Conservation (phyloP, 164 flowering plant species). For the Magnolia sinica region DNA sequence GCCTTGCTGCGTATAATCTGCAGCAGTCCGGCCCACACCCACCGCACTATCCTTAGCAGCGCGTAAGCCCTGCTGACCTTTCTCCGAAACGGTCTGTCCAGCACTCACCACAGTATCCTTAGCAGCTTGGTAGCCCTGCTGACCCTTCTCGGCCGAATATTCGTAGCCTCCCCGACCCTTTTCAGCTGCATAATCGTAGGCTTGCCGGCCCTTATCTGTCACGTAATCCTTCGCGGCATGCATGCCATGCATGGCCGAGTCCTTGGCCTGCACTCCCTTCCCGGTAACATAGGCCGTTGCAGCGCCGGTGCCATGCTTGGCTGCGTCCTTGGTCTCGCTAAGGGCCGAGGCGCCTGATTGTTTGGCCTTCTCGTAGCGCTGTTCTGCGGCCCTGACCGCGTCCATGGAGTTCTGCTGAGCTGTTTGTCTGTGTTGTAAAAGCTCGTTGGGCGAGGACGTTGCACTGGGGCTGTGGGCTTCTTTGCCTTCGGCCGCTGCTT, state of each 20-base stretch:
- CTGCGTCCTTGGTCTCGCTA: constrained; percentile 8
- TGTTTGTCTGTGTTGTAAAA: constrained; percentile 28
- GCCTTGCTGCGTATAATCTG: constrained; percentile 6
- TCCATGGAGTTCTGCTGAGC: constrained; percentile 64
- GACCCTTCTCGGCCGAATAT: not conserved
- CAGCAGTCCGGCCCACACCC: constrained; percentile 4
- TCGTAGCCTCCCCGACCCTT: not conserved
- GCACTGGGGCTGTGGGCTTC: not conserved
- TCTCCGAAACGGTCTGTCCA: not conserved
- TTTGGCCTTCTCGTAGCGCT: constrained; percentile 33
- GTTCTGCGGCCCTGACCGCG: constrained; percentile 47
- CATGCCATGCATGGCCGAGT: constrained; percentile 8
- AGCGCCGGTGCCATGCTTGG: constrained; percentile 13
- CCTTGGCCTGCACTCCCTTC: constrained; percentile 27
- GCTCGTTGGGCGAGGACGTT: constrained; percentile 29
- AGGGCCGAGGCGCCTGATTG: constrained; percentile 11
- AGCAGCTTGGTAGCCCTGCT: constrained; percentile 1
- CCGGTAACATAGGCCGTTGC: constrained; percentile 12
- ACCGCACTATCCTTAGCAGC: constrained; percentile 16
- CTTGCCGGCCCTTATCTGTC: not conserved
- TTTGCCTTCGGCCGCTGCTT: too few species aligned
- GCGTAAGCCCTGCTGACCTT: constrained; percentile 1
- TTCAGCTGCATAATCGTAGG: not conserved
- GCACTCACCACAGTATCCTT: constrained; percentile 19
- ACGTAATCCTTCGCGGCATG: not conserved